Evolutionary conservation across 352 stramenopile species (phyloP), one percentile per base, ranked within the genome.

Genomic region (Peronosclerospora sorghi): DNA sequence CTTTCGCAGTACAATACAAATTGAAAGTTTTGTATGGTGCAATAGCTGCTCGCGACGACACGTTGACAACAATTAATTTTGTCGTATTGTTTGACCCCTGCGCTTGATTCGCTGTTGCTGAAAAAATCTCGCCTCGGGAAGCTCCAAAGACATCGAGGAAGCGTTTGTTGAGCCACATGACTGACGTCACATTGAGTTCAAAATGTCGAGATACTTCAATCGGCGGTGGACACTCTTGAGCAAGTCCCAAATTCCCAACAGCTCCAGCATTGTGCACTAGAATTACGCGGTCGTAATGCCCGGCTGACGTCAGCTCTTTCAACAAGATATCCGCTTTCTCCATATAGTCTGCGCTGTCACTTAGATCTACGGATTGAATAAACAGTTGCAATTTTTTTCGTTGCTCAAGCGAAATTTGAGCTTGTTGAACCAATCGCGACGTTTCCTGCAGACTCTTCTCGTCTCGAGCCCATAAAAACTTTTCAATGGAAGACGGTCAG

Each of bases 241-340:
- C 56, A 35, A 81, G 69, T 17, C 64, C 62, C 5, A 94, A 48
- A n/a, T 63, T 41, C 8, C 80, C 80, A 4, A 95, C 48, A 39
- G 65, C 76, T 0, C 76, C 80, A 17, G 83, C 80, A 42, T 93
- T 93, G 56, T 91, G 82, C 34, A 91, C 62, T 20, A 93, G 42
- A 34, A 69, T 62, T 17, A 86, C 32, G 8, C 29, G 51, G 14
- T 55, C 54, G 45, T 74, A 73, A 17, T 68, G 35, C 45, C 64
- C 19, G 6, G 19, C 14, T 2, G 32, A 39, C 0, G 30, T 48
- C 37, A 68, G 39, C 46, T 66, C 50, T 14, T 10, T 32, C 9
- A 83, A 20, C 23, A 80, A 43, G 4, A 39, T 23, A 19, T 83
- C 64, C 17, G 68, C 41, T 60, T 78, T 73, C 20, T 58, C 41